Conservation (phyloP, 345 rosid genomes). For the Hirschfeldia incana region DNA sequence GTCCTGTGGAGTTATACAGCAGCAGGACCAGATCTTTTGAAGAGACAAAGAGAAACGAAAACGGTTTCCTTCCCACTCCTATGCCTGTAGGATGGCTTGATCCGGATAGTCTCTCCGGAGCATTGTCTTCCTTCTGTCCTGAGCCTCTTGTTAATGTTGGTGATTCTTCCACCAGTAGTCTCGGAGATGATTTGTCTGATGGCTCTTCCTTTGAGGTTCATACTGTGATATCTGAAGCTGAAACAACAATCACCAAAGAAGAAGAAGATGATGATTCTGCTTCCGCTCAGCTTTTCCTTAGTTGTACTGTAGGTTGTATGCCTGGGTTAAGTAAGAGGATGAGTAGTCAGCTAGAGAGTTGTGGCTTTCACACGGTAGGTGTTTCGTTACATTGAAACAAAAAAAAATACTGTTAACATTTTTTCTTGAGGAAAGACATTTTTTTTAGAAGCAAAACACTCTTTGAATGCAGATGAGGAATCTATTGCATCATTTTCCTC, state of each 20-base stretch:
- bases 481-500: conserved; percentile 87
- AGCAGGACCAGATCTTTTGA: conserved; percentile 38
- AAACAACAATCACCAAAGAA: conserved; percentile 41
- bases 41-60: conserved; percentile 33
- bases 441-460: conserved; percentile 24
- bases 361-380: conserved; percentile 85
- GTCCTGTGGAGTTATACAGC: conserved; percentile 60
- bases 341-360: conserved; percentile 56
- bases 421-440: conserved; percentile 23
- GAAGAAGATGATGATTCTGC: conserved; percentile 42
- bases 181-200: conserved; percentile 38
- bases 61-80: conserved; percentile 43
- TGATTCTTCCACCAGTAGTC: conserved; percentile 36
- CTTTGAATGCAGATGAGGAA: conserved; percentile 62
- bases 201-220: conserved; percentile 34
- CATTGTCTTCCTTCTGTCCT: conserved; percentile 49
- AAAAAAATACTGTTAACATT: too few relatives aligned
- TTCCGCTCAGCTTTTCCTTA: conserved; percentile 49
- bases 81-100: conserved; percentile 50
- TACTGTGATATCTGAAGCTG: conserved; percentile 39
- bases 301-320: conserved; percentile 51
- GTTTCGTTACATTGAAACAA: conserved; percentile 13
- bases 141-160: conserved; percentile 44
- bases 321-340: conserved; percentile 75
- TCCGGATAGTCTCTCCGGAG: conserved; percentile 44